Evolutionary conservation across 148 eudicot genomes (phyloP), one percentile per base, ranked within the genome.

Genomic region (Rhododendron simsii): DNA sequence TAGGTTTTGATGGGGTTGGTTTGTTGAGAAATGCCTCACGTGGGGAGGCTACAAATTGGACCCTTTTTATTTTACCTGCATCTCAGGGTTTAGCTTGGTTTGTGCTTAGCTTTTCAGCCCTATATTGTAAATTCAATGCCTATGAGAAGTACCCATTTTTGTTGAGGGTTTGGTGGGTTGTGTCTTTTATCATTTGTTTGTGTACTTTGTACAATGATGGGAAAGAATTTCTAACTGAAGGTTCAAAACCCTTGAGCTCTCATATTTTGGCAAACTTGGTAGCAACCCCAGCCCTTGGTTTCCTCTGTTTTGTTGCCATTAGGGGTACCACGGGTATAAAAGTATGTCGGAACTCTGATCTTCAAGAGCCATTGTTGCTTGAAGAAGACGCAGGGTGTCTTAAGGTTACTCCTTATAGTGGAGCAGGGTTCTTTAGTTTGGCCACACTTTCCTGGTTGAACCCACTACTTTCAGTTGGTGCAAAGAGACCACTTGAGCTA

Each of bases 401-500:
- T 80, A 96, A 90, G 85, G 98, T 96, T 79, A 95, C 98, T n/a
- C 95, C 98, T 50, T 96, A 94, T 73, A 87, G 92, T 87, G 98
- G 94, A 82, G 99, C 99, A 59, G 95, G 98, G 74, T 84, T 96
- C 50, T 89, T 95, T 87, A 94, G 94, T 88, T 89, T 94, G 89
- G 93, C 93, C 83, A 94, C 98, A 9, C 91, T 96, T 87, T 97
- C 98, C n/a, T 97, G 99, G 99, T 82, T 97, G 86, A 95, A 97
- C 83, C 93, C 99, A 23, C 90, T 97, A 83, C 98, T 97, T 77
- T 91, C 98, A 50, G 86, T 86, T 13, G 99, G 99, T 87, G 96
- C 95, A 78, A 95, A 92, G 89, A 95, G 96, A 89, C 98, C 99
- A 1, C 96, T 97, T 67, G 98, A 95, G 89, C 89, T 94, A 3